Evolutionary conservation across 1,139 yeast species (phyloP).

Genomic region (Sugiyamaella grinbergsii): DNA sequence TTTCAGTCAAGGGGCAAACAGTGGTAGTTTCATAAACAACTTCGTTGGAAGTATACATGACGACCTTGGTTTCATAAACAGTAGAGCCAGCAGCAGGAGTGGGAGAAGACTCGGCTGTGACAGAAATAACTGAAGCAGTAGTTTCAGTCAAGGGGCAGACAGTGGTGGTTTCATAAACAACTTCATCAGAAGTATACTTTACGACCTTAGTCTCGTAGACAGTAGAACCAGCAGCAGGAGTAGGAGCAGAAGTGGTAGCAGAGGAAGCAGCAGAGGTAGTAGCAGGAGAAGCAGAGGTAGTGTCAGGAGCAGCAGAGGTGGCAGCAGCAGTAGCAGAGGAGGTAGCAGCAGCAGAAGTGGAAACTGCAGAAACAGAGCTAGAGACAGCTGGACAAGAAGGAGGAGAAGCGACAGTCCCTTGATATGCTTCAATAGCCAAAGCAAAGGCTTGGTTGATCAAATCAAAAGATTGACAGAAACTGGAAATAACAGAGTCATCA

Average conservation of each 20-base stretch:
- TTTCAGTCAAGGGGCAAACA: constrained; percentile 19
- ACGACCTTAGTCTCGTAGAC: constrained; percentile 16
- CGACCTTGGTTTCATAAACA: constrained; percentile 13
- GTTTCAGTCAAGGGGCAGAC: constrained; percentile 21
- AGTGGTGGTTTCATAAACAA: constrained; percentile 19
- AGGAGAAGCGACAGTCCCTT: constrained; percentile 10
- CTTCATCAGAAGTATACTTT: constrained; percentile 14
- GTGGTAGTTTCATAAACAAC: constrained; percentile 18
- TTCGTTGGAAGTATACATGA: constrained; percentile 9
- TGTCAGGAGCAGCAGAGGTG: constrained; percentile 5
- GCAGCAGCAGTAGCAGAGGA: constrained; percentile 11
- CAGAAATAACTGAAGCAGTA: constrained; percentile 4
- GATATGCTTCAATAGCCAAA: constrained; percentile 18
- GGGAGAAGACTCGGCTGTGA: constrained; percentile 3
- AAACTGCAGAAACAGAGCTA: constrained; percentile 13
- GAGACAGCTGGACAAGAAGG: constrained; percentile 8
- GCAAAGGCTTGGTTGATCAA: constrained; percentile 25
- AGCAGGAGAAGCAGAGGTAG: constrained; percentile 15
- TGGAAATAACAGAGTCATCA: constrained; percentile 14
- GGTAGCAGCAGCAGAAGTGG: constrained; percentile 16
- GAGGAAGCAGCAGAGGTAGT: constrained; percentile 15
- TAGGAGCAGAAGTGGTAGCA: constrained; percentile 12
- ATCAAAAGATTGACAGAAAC: constrained; percentile 14
- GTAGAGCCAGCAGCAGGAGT: constrained; percentile 11
- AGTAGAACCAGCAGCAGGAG: constrained; percentile 12